phyloP scores from a whole-genome alignment of 139 green algal species.

The Volvox reticuliferus region DNA sequence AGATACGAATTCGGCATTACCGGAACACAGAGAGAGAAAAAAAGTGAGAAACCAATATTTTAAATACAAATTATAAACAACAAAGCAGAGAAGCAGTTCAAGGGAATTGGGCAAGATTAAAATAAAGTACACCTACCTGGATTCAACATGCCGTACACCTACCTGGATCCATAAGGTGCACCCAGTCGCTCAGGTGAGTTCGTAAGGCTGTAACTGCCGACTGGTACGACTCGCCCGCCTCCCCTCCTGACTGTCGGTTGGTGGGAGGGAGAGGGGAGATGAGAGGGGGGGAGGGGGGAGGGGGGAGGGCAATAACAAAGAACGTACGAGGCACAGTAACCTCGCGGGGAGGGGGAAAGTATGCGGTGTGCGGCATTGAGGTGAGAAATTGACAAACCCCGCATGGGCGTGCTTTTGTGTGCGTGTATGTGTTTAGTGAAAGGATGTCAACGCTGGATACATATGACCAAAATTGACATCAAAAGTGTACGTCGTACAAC shows the following conservation, averaged over 20 bases:
- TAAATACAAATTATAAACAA: no score
- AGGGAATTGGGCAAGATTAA: neutral
- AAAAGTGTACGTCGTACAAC: no score
- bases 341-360: neutral
- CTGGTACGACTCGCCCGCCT: neutral
- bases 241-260: conserved; percentile 21
- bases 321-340: no score
- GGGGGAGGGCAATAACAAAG: neutral
- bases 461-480: no score
- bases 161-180: conserved; percentile 80
- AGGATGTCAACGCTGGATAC: no score
- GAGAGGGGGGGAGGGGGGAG: neutral
- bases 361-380: neutral
- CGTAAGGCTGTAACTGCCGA: conserved; percentile 35
- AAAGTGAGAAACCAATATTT: no score
- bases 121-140: no score
- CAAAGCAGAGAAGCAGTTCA: neutral
- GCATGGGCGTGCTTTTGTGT: no score
- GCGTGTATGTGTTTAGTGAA: no score
- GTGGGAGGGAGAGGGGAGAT: neutral
- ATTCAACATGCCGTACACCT: conserved; percentile 41
- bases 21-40: neutral
- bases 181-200: conserved; percentile 68
- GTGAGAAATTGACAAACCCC: no score
- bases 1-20: neutral